Base-by-base conservation (phyloP, 148 eudicot species). In the Linanthus parryae region DNA sequence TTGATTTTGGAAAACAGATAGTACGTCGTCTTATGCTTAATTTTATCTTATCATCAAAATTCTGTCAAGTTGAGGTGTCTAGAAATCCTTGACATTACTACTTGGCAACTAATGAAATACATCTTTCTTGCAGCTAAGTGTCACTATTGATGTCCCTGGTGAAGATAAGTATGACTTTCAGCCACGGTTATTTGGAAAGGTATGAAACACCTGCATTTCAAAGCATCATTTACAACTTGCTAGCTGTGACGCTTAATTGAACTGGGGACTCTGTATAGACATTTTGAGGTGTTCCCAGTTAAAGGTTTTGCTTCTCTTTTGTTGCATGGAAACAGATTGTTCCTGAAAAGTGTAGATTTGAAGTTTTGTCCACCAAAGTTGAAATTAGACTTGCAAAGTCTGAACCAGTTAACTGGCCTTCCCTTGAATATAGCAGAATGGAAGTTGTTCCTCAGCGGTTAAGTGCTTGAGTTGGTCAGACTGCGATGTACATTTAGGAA, bases 291-390 rank as follows among this genome's bases (percentile, higher is more conserved):
- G n/a, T n/a, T n/a, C n/a, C n/a, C n/a, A n/a, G n/a, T n/a, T n/a
- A n/a, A n/a, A n/a, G n/a, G n/a, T n/a, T 16, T 21, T 50, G 7
- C 14, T 50, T 16, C 2, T 25, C 25, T 61, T 26, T 52, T 41
- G 43, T 39, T 52, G 52, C 31, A 10, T 42, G 65, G 50, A 8
- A 33, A 31, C 58, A 61, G 66, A 52, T 61, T 25, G 31, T 61
- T 7, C 66, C 58, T 61, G 66, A 52, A 16, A 52, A 43, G 48
- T 61, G 58, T 21, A 43, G 52, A 24, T 61, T 15, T 52, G 58
- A 61, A 25, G 66, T 61, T 28, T 25, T 61, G 20, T 52, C 66
- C 4, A 61, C 66, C 58, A 61, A 61, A 52, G 40, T 61, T 61
- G 66, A 61, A 28, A 52, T 61, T 31, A 43, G 52, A 7, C 66